phyloP scores from a whole-genome alignment of 495 filamentous ascomycete genomes.

The Talaromyces proteolyticus region DNA sequence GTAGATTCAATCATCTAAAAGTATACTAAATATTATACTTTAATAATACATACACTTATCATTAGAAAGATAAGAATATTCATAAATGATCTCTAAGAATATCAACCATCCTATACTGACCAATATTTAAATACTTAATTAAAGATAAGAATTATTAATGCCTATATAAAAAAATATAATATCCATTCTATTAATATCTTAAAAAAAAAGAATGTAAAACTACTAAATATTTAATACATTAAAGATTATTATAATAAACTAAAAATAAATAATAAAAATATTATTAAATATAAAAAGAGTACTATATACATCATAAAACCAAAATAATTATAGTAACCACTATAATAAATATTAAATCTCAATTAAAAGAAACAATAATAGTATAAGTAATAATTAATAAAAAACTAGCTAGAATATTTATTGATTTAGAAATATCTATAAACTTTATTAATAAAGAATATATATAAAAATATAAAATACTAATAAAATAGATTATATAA shows the following conservation, averaged over 20 bases:
- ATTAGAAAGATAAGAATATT: no score
- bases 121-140: background rate
- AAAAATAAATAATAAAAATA: background rate
- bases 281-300: background rate
- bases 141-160: background rate
- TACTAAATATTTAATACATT: no score
- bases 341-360: no score
- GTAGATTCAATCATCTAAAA: background rate
- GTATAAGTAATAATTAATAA: no score
- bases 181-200: background rate
- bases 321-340: background rate
- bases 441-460: background rate
- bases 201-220: background rate
- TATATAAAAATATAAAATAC: background rate
- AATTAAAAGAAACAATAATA: no score
- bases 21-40: background rate
- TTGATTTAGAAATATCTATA: no score
- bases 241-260: background rate
- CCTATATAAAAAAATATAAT: background rate
- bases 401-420: no score
- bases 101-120: background rate
- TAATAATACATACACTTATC: background rate
- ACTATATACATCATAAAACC: background rate
- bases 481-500: no score
- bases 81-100: background rate